These are phyloP conservation scores for Pichia thaimueangensis DNA, from an alignment of 805 yeast genomes.

Conservation along the genomic window DNA sequence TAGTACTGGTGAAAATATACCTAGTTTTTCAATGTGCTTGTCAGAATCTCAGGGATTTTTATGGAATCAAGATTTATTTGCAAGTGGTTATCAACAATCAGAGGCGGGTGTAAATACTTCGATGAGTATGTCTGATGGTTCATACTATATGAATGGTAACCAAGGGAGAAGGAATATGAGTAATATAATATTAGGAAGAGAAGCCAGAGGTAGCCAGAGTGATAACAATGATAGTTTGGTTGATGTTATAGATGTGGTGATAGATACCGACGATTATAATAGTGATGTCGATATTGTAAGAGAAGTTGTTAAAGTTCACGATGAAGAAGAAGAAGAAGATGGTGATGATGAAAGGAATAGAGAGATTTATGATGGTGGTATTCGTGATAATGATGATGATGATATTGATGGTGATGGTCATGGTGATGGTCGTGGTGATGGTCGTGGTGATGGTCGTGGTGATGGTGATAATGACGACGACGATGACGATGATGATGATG, in stretches of 20 bases:
- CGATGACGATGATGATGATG: constrained; percentile 1
- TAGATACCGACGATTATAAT: constrained; percentile 7
- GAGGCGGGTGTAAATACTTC: constrained; percentile 27
- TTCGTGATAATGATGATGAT: background rate
- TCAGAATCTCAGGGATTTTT: constrained; percentile 66
- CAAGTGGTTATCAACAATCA: constrained; percentile 59
- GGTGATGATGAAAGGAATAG: background rate
- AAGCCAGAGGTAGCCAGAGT: constrained; percentile 13
- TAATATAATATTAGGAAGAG: too few species aligned
- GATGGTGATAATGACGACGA: background rate
- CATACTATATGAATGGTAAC: background rate
- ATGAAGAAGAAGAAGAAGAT: constrained; percentile 5
- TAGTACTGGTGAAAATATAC: constrained; percentile 17
- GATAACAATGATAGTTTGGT: constrained; percentile 9
- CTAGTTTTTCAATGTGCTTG: constrained; percentile 39
- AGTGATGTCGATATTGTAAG: constrained; percentile 7
- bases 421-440: too few species aligned
- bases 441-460: too few species aligned
- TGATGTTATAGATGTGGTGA: constrained; percentile 6
- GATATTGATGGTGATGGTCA: background rate
- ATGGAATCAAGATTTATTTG: constrained; percentile 75
- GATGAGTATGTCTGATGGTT: constrained; percentile 20
- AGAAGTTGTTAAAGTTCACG: constrained; percentile 4
- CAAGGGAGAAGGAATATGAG: too few species aligned
- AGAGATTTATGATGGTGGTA: background rate